Base-by-base conservation (phyloP, 768 basidiomycete genomes). In the Russula griseocarnosa region DNA sequence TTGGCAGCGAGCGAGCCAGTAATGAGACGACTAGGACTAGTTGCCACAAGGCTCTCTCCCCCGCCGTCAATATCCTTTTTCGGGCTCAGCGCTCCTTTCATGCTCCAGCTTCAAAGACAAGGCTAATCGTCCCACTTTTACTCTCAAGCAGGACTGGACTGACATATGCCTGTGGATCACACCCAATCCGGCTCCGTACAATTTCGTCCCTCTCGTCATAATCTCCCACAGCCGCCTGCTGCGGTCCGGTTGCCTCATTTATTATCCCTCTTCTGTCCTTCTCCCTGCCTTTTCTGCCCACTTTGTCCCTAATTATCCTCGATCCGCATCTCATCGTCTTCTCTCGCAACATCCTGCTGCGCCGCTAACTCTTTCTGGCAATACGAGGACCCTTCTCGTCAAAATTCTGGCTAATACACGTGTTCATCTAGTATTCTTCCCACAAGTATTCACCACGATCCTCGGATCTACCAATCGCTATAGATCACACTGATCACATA, bases 11-110 rank as follows among this genome's bases (percentile, higher is more conserved):
- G 55, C 61, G 53, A 57, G 40, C 46, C 26, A 49, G 58, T 26
- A 20, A 32, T 47, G 52, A 46, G 32, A n/a, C n/a, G 9, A 55
- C 51, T 20, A 26, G 51, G 9, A 55, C 51, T 20, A 26, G 51
- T 46, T 46, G 57, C 52, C 58, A 64, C 52, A 59, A 36, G 62
- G n/a, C 34, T 55, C 34, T 55, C 36, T 49, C 32, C 46, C 55
- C 58, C 53, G 53, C 58, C 53, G 53, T 49, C 63, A 38, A 40
- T 54, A 14, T 55, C 63, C 63, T 55, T 60, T 64, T 64, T 64
- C 58, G 58, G 53, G 58, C 53, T 64, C 63, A 60, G 58, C 58
- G 58, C 63, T 60, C 63, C 58, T 59, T 64, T 50, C 58, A 49
- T 60, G 52, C 52, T 58, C 61, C 40, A 14, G 34, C 34, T 34